These are phyloP conservation scores for Avena sativa DNA, from an alignment of 176 grass and related monocot species.

Conservation along the genomic window DNA sequence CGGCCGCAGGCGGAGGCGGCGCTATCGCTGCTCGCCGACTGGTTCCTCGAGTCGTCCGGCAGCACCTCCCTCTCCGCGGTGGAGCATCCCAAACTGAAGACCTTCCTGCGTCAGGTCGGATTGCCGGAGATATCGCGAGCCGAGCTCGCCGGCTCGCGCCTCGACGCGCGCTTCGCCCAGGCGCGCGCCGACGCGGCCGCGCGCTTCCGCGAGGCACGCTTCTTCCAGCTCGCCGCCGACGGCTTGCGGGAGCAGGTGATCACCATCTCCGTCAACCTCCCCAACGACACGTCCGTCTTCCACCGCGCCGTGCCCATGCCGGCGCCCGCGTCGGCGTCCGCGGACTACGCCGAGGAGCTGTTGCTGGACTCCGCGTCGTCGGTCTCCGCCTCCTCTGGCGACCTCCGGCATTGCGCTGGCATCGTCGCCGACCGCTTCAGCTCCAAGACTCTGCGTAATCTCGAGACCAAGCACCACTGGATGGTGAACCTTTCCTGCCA, in stretches of 20 bases:
- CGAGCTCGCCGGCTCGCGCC: conserved; percentile 49
- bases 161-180: conserved; percentile 65
- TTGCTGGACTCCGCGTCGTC: conserved; percentile 61
- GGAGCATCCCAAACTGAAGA: conserved; percentile 72
- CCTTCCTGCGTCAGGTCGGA: conserved; percentile 72
- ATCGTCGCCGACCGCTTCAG: conserved; percentile 81
- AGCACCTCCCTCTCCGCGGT: conserved; percentile 57
- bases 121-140: conserved; percentile 46
- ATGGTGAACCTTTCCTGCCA: conserved; percentile 93
- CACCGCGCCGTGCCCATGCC: conserved; percentile 63
- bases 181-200: conserved; percentile 56
- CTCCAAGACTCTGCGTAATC: conserved; percentile 61
- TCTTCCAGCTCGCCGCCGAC: conserved; percentile 87
- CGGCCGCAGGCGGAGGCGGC: conserved; percentile 65
- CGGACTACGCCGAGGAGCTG: conserved; percentile 66
- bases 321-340: conserved; percentile 16
- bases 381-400: conserved; percentile 41
- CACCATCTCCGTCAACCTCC: conserved; percentile 67
- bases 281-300: conserved; percentile 74
- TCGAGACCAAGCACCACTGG: conserved; percentile 76
- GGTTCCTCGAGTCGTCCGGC: conserved; percentile 78
- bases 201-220: conserved; percentile 68
- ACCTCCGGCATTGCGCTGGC: conserved; percentile 67
- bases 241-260: conserved; percentile 65
- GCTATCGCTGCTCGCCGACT: conserved; percentile 66